Evolutionary conservation across 2,329 filamentous ascomycete genomes (phyloP), one percentile per base, ranked within the genome.

Genomic region (Boeremia exigua): DNA sequence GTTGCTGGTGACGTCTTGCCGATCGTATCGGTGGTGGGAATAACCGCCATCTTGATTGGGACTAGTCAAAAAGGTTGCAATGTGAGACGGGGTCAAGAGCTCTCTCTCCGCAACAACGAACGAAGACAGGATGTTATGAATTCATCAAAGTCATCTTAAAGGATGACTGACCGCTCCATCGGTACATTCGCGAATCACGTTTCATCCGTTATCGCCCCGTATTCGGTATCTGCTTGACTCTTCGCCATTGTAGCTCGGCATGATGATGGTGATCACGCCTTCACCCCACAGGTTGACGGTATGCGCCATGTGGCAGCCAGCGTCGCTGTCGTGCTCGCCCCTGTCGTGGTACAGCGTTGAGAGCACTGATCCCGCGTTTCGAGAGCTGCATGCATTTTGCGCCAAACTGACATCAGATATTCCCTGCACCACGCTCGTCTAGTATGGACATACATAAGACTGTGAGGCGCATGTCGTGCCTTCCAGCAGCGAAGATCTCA

Each of bases 211-310:
- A 58, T 63, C 59, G 47, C 29, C 33, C 34, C 52, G 39, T 48
- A 30, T 27, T 42, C 47, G 47, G 42, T 47, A 32, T 43, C 29
- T 50, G 9, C 40, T 11, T 37, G 29, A 39, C 32, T 33, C 34
- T 46, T 40, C 52, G 52, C 46, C 46, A 49, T 49, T 34, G 45
- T 36, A 47, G 53, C 47, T 50, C 53, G 40, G 53, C 40, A 56
- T 51, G 47, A 56, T 51, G 47, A 51, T 44, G 44, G 40, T 46
- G 58, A 72, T 65, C 67, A 72, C 69, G 69, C 61, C 69, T 72
- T 71, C 60, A 57, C 67, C 63, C 68, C 68, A 63, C 66, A 56
- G 42, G 52, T 43, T 72, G 67, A 71, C 69, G 63, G 49, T 60
- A 69, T 65, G 34, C 49, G 53, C 49, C 57, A 60, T 59, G 57